Percentiles rank a stretch among this genome's conserved stretches.
Evolutionary conservation across 192 early-diverging fungal genomes (phyloP).

Genomic region (Funneliformis geosporum): DNA sequence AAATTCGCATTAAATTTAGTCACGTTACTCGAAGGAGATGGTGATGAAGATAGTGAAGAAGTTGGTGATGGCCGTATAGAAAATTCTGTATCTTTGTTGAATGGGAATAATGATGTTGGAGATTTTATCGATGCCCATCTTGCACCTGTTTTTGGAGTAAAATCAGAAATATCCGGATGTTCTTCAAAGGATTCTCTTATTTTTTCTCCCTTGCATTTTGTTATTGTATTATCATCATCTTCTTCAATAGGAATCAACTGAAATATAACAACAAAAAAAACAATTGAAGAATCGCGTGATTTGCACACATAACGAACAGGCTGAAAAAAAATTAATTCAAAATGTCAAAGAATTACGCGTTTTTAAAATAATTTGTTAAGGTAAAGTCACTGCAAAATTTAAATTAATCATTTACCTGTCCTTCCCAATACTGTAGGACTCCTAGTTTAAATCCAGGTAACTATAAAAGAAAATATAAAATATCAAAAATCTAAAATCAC

Average conservation of each 20-base stretch:
- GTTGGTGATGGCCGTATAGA: not conserved
- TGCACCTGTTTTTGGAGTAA: constrained; percentile 10
- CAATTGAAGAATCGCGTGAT: constrained; percentile 52
- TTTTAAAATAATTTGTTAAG: too few relatives aligned
- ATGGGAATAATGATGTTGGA: not conserved
- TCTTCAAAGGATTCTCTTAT: not conserved
- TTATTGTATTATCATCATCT: not conserved
- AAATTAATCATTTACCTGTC: constrained; percentile 64
- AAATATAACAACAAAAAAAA: constrained; percentile 76
- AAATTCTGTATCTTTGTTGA: not conserved
- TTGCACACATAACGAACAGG: constrained; percentile 77
- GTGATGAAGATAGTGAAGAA: not conserved
- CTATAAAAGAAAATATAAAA: constrained; percentile 18
- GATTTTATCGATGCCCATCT: constrained; percentile 16
- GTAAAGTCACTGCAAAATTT: not conserved
- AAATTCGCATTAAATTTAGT: not conserved
- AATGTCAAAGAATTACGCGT: not conserved
- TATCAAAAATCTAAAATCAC: not conserved
- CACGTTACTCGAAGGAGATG: not conserved
- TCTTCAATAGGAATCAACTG: constrained; percentile 43
- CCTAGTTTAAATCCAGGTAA: constrained; percentile 53
- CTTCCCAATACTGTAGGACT: constrained; percentile 56
- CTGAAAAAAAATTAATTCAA: constrained; percentile 53
- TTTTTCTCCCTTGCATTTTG: not conserved
- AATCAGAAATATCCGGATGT: not conserved